phyloP scores from a whole-genome alignment of 169 alveolate genomes.

The Eimeria falciformis region DNA sequence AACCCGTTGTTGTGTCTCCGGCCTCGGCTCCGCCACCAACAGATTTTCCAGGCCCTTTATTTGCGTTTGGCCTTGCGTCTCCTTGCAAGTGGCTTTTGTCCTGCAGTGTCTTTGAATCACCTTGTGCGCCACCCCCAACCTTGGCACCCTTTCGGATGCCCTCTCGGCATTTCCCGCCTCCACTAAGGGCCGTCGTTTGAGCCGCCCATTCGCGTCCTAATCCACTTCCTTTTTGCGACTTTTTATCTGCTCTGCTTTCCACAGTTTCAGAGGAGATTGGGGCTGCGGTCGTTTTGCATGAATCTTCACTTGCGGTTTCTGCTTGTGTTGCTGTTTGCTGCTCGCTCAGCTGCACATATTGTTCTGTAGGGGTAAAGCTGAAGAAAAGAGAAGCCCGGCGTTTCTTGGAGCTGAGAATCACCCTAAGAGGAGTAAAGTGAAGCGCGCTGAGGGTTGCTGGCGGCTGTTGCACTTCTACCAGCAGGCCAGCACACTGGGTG shows the following conservation, averaged over 20 bases:
- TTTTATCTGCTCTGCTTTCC: not conserved
- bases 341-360: slow-evolving; percentile 46
- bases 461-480: slow-evolving; percentile 62
- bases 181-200: not conserved
- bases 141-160: slow-evolving; percentile 11
- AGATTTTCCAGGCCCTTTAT: slow-evolving; percentile 9
- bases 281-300: not conserved
- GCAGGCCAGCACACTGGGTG: slow-evolving; percentile 31
- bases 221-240: not conserved
- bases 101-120: not conserved
- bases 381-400: slow-evolving; percentile 49
- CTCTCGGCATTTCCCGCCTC: slow-evolving; percentile 24
- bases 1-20: not conserved
- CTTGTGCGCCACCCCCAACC: not conserved
- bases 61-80: slow-evolving; percentile 31
- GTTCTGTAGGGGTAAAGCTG: slow-evolving; percentile 44
- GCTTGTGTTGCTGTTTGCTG: not conserved
- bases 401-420: slow-evolving; percentile 33
- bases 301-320: not conserved
- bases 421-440: slow-evolving; percentile 25
- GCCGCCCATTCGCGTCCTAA: not conserved
- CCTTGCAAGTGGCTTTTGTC: slow-evolving; percentile 26
- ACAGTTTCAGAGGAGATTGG: not conserved
- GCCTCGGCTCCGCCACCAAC: slow-evolving; percentile 27
- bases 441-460: slow-evolving; percentile 29